These are phyloP conservation scores for Coemansia sp. DNA, from an alignment of 192 early-diverging fungal species.

Conservation along the genomic window DNA sequence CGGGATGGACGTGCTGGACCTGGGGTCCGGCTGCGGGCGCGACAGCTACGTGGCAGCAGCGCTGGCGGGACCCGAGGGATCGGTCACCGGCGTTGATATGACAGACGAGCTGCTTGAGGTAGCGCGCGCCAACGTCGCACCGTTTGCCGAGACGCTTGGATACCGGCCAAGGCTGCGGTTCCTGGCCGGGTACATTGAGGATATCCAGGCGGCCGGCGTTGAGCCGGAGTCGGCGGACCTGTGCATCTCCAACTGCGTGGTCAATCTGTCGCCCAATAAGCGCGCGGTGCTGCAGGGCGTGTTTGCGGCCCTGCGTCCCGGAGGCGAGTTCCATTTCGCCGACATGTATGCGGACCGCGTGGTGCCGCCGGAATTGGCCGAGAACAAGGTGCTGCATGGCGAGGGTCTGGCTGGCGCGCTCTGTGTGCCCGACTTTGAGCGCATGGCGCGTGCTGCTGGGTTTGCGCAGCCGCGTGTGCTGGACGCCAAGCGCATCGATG, in stretches of 20 bases:
- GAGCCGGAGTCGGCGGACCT: slow-evolving; percentile 43
- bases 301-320: slow-evolving; percentile 30
- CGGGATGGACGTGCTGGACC: slow-evolving; percentile 46
- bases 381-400: slow-evolving; percentile 47
- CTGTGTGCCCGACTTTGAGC: slow-evolving; percentile 32
- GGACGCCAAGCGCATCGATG: slow-evolving; percentile 33
- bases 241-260: slow-evolving; percentile 51
- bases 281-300: slow-evolving; percentile 45
- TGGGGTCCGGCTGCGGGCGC: slow-evolving; percentile 52
- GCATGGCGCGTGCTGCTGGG: slow-evolving; percentile 35
- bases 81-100: slow-evolving; percentile 55
- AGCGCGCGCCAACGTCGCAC: slow-evolving; percentile 27
- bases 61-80: slow-evolving; percentile 44
- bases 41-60: slow-evolving; percentile 56
- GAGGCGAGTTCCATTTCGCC: slow-evolving; percentile 51
- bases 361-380: slow-evolving; percentile 38
- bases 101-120: slow-evolving; percentile 53
- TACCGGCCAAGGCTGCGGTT: slow-evolving; percentile 47
- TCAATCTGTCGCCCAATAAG: slow-evolving; percentile 58
- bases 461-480: slow-evolving; percentile 36
- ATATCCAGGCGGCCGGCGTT: slow-evolving; percentile 27
- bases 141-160: slow-evolving; percentile 34
- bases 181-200: slow-evolving; percentile 52
- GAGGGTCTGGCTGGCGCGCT: slow-evolving; percentile 50
- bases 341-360: slow-evolving; percentile 52